Evolutionary conservation across 2,329 filamentous ascomycete species (phyloP).

Genomic region (Ophiostoma ips): DNA sequence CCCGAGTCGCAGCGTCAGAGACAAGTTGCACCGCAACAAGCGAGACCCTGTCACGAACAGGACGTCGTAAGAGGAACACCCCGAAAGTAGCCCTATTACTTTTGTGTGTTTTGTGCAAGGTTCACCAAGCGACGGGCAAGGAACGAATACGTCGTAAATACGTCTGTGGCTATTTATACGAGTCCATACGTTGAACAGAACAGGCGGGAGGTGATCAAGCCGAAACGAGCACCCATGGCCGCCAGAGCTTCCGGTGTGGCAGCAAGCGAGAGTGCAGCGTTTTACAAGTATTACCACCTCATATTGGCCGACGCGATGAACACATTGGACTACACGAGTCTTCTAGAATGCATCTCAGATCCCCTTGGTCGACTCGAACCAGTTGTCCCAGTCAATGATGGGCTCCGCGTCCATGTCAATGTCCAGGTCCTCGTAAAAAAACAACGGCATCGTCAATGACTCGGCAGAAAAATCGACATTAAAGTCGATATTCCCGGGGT

Average conservation of each 20-base stretch:
- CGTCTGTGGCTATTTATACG: too few species aligned
- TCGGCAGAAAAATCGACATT: not conserved
- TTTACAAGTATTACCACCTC: not conserved
- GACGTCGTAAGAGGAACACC: not conserved
- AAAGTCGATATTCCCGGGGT: not conserved
- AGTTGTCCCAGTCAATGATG: slow-evolving; percentile 11
- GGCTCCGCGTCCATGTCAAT: slow-evolving; percentile 5
- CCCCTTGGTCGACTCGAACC: slow-evolving; percentile 7
- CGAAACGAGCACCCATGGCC: not conserved
- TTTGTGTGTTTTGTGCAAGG: too few species aligned
- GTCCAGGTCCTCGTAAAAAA: slow-evolving; percentile 4
- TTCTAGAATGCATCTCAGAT: not conserved
- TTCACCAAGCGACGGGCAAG: too few species aligned
- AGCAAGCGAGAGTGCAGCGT: not conserved
- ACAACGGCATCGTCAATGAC: not conserved
- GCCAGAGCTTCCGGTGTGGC: not conserved
- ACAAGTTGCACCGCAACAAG: not conserved
- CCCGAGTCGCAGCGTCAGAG: too few species aligned
- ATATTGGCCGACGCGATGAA: not conserved
- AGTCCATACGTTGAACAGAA: too few species aligned
- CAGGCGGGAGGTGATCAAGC: not conserved
- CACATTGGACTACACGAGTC: not conserved
- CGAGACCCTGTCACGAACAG: too few species aligned
- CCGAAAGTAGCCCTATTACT: too few species aligned
- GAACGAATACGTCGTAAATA: too few species aligned